A percentile compares a stretch with the other conserved stretches of the same genome.
Conservation (phyloP, 23 red algal genomes). For the Agarophyton chilense region DNA sequence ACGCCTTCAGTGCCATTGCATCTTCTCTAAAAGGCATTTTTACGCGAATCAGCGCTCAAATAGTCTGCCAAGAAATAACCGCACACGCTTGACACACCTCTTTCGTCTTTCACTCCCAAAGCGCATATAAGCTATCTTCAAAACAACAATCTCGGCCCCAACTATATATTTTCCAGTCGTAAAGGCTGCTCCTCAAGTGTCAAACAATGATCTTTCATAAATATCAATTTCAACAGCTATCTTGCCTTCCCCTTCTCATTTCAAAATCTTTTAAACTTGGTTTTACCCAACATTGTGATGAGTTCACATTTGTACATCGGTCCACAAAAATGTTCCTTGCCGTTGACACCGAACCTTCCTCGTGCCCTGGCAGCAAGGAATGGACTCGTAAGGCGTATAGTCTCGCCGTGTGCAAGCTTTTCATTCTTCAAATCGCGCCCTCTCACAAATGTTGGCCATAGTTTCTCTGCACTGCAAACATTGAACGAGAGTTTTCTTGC, state of each 20-base stretch:
- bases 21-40: constrained; percentile 12
- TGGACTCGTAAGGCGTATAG: constrained; percentile 46
- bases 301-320: constrained; percentile 39
- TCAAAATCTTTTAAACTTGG: neutral
- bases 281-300: neutral
- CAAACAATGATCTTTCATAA: neutral
- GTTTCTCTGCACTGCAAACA: constrained; percentile 26
- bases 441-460: neutral
- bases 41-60: neutral
- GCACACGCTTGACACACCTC: neutral
- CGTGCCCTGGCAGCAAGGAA: constrained; percentile 38
- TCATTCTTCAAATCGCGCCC: neutral
- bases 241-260: constrained; percentile 35
- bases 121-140: neutral
- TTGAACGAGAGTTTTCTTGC: constrained; percentile 53
- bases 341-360: constrained; percentile 19
- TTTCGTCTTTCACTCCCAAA: neutral
- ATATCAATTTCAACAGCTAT: constrained; percentile 7
- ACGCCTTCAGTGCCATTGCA: neutral
- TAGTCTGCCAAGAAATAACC: neutral
- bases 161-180: neutral
- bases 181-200: neutral
- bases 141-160: neutral
- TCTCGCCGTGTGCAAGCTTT: constrained; percentile 58
- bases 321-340: constrained; percentile 25